Evolutionary conservation across 768 basidiomycete species (phyloP), one percentile per base, ranked within the genome.

Genomic region (Lactifluus pinguis): DNA sequence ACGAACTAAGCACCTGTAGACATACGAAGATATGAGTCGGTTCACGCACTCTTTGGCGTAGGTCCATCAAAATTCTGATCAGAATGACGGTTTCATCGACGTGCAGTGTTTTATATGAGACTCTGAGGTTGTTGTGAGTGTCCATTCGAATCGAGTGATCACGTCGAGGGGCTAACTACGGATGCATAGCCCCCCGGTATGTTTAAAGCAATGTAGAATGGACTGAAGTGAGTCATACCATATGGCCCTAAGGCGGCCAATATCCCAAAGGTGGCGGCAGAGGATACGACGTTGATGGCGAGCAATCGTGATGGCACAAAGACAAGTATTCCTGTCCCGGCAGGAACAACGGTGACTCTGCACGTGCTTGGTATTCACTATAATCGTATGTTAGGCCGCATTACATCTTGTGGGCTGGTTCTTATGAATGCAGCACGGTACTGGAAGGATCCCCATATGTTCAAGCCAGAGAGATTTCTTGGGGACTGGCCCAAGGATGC

Each of bases 51-150:
- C 66, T 1, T 45, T 67, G 41, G 67, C 61, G 64, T 65, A 30
- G 19, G 41, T 64, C n/a, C 9, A 29, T 30, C 41, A 6, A 6
- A 21, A n/a, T n/a, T n/a, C 11, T 48, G 29, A 34, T n/a, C 8
- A 42, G 17, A 30, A 21, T 44, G 17, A 39, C 3, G 34, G 32
- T 49, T 39, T 61, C 32, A 59, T 49, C 4, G 10, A 6, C 5
- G 10, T 17, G 25, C 39, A 81, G 80, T 15, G 78, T 79, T 3
- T 76, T 79, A 59, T 72, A 81, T 58, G 81, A 83, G 67, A 79
- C 80, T 3, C 67, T 81, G 21, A 73, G 81, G 25, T 63, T 81
- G 68, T 80, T 60, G 63, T 66, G 41, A 48, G 65, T 65, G 2
- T 10, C 9, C 15, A 10, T 57, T 21, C 38, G 21, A 10, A 55